Evolutionary conservation across 208 protist genomes (phyloP), one percentile per base, ranked within the genome.

Genomic region (Blechomonas ayalai): DNA sequence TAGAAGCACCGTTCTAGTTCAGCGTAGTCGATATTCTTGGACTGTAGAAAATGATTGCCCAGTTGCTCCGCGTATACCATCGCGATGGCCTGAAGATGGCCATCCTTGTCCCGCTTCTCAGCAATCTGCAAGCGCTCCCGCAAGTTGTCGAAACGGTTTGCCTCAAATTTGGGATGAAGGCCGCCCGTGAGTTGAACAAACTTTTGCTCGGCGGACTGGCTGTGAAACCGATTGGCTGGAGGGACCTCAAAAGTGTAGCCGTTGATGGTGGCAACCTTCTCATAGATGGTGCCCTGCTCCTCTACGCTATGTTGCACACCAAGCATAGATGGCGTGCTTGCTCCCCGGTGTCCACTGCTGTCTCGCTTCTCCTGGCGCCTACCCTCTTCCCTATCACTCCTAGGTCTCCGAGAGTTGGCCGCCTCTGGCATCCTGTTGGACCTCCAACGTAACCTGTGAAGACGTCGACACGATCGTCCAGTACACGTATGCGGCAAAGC

Each of bases 1-100:
- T 89, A 89, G 52, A 92, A 92, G 57, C 77, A 85, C 12, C 75
- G 59, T 59, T 92, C 80, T 1, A 92, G 29, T 50, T 87, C 76
- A 4, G 75, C 67, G 50, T 84, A 87, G 58, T 87, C 63, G 5
- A 85, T 12, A 33, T 59, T 36, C 6, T 63, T 62, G 5, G 66
- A 65, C 26, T 74, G 70, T 16, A 87, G 28, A 39, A 92, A 90
- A 43, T 73, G 49, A 41, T 79, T 79, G 24, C 73, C 78, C 15
- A 90, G 65, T 39, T 76, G 68, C 67, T 92, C 73, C 5, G 73
- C 73, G 58, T 92, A 86, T 16, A 92, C 58, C 59, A 90, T 61
- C n/a, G 72, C 75, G 40, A 90, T 86, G n/a, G 73, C 72, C 57
- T 87, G 78, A 38, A 92, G 52, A 49, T 81, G 49, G 31, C 62